These are phyloP conservation scores for Zymoseptoria tritici DNA, from an alignment of 2,329 filamentous ascomycete species.

Conservation along the genomic window DNA sequence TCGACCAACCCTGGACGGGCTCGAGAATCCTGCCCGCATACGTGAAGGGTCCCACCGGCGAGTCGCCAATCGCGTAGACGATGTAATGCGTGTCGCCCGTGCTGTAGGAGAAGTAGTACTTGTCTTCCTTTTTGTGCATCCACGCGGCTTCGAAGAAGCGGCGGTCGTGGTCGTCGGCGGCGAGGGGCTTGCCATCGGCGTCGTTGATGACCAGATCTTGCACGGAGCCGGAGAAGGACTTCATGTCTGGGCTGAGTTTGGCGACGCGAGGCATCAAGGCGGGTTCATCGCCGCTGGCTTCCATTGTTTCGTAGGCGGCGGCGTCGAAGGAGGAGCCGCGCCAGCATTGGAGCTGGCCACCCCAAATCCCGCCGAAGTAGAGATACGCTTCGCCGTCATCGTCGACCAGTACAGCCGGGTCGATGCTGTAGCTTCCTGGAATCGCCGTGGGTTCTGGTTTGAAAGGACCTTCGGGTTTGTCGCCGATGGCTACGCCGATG, in stretches of 20 bases:
- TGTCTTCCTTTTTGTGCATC: slow-evolving; percentile 57
- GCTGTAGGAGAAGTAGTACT: slow-evolving; percentile 25
- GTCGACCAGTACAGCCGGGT: slow-evolving; percentile 69
- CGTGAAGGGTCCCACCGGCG: slow-evolving; percentile 63
- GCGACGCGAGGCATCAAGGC: slow-evolving; percentile 63
- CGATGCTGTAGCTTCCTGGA: slow-evolving; percentile 64
- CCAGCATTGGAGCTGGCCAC: slow-evolving; percentile 67
- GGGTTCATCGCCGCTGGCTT: slow-evolving; percentile 45
- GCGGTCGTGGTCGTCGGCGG: slow-evolving; percentile 61
- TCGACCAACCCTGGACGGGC: slow-evolving; percentile 74
- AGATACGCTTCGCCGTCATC: slow-evolving; percentile 57
- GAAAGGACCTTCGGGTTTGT: slow-evolving; percentile 63
- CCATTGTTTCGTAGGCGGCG: slow-evolving; percentile 21
- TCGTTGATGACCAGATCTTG: slow-evolving; percentile 59
- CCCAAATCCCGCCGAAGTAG: slow-evolving; percentile 76
- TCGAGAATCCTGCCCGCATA: slow-evolving; percentile 65
- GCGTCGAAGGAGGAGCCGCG: slow-evolving; percentile 51
- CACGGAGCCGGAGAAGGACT: slow-evolving; percentile 48
- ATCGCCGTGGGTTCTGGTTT: slow-evolving; percentile 57
- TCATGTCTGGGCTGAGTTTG: slow-evolving; percentile 58
- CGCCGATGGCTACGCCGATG: slow-evolving; percentile 62
- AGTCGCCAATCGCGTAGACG: slow-evolving; percentile 59
- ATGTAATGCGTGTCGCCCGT: slow-evolving; percentile 63
- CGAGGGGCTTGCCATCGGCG: slow-evolving; percentile 49
- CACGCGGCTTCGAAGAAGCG: slow-evolving; percentile 77